Evolutionary conservation across 1,284 basidiomycete genomes (phyloP).

Genomic region (Lentinula novae-zelandiae): DNA sequence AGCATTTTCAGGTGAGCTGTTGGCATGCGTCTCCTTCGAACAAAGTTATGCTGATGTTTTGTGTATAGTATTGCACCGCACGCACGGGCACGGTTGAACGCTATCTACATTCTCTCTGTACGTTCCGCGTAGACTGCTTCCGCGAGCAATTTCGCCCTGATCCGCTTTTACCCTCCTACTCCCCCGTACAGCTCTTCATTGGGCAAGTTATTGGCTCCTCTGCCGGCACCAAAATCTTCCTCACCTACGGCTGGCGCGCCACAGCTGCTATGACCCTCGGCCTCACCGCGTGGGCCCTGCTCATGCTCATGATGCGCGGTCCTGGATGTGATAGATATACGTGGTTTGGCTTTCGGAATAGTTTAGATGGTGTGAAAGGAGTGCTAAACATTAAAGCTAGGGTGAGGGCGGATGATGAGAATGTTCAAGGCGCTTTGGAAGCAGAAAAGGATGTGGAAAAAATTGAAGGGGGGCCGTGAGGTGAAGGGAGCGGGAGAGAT

Average conservation of each 20-base stretch:
- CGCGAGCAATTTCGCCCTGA: background rate
- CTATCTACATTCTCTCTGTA: conserved; percentile 37
- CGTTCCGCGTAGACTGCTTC: conserved; percentile 13
- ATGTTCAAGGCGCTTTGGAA: background rate
- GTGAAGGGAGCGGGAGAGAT: too few relatives aligned
- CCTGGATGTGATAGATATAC: conserved; percentile 48
- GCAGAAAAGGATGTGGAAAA: background rate
- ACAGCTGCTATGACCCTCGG: conserved; percentile 49
- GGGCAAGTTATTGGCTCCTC: conserved; percentile 67
- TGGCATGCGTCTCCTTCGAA: background rate
- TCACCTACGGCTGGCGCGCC: conserved; percentile 57
- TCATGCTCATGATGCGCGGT: conserved; percentile 45
- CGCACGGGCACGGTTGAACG: conserved; percentile 40
- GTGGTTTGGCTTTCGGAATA: conserved; percentile 59
- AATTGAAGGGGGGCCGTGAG: background rate
- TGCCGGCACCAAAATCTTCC: conserved; percentile 58
- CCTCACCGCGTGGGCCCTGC: conserved; percentile 42
- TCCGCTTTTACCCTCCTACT: background rate
- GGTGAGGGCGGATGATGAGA: too few relatives aligned
- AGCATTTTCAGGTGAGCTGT: conserved; percentile 31
- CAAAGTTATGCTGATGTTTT: background rate
- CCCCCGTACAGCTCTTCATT: conserved; percentile 39
- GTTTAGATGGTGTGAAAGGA: conserved; percentile 20
- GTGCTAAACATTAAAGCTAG: too few relatives aligned
- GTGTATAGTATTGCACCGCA: conserved; percentile 15